A percentile compares a stretch with the other conserved stretches of the same genome.
Conservation (phyloP, 148 eudicot genomes). For the Rhododendron vialii region DNA sequence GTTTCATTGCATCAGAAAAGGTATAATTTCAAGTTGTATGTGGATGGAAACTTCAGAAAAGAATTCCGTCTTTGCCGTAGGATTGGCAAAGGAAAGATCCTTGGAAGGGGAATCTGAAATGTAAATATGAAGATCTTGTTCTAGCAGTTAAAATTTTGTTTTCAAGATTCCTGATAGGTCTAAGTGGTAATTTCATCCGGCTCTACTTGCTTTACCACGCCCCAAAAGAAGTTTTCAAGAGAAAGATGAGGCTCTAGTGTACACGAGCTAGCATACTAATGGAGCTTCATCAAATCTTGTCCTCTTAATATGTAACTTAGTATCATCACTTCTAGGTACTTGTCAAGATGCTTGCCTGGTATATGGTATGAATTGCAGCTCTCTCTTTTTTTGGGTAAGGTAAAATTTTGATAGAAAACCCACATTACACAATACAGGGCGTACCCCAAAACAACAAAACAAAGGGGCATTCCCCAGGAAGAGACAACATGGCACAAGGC, state of each 20-base stretch:
- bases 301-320: not conserved
- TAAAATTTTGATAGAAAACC: too few species aligned
- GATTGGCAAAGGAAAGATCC: not conserved
- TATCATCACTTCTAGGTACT: not conserved
- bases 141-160: not conserved
- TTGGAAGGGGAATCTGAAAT: not conserved
- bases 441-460: too few species aligned
- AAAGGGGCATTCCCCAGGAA: too few species aligned
- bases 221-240: not conserved
- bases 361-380: not conserved
- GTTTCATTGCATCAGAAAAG: not conserved
- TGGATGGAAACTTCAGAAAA: not conserved
- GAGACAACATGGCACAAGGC: too few species aligned
- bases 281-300: not conserved
- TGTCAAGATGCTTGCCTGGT: not conserved
- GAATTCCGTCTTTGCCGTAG: not conserved
- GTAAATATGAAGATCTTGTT: not conserved
- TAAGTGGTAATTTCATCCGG: not conserved
- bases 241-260: not conserved
- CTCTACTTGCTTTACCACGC: not conserved
- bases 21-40: not conserved
- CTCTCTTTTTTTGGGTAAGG: not conserved
- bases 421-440: too few species aligned
- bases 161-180: not conserved
- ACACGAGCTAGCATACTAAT: not conserved